Conservation (phyloP, 345 rosid genomes). For the Luvunga scandens region DNA sequence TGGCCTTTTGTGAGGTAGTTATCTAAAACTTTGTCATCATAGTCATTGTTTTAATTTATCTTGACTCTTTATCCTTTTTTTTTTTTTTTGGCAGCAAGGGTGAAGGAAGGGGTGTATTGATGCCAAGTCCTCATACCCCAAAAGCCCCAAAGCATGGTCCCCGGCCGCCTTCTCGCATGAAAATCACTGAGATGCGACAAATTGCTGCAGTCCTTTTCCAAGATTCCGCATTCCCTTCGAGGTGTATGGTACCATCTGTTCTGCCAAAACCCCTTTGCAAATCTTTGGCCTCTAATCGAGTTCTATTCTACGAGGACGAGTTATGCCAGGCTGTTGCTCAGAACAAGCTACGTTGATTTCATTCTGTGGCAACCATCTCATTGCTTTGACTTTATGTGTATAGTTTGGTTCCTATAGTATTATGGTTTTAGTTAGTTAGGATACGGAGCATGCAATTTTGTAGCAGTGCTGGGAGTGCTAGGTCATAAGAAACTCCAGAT, state of each 20-base stretch:
- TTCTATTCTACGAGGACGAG: conserved; percentile 87
- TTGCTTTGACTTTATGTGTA: conserved; percentile 35
- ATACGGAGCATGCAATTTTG: conserved; percentile 59
- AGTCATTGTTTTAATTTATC: not conserved
- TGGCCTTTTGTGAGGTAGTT: conserved; percentile 78
- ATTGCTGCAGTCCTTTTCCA: conserved; percentile 90
- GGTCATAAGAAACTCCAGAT: conserved; percentile 29
- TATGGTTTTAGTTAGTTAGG: conserved; percentile 40
- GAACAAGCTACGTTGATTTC: conserved; percentile 34
- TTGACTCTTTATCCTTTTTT: not conserved
- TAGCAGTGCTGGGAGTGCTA: conserved; percentile 41
- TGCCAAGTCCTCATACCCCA: conserved; percentile 71
- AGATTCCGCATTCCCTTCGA: conserved; percentile 67
- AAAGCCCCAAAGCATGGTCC: conserved; percentile 96
- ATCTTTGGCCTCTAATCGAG: conserved; percentile 72
- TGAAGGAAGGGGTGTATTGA: conserved; percentile 45
- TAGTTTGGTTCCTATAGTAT: conserved; percentile 42
- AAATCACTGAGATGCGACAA: conserved; percentile 73
- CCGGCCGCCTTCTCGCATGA: conserved; percentile 73
- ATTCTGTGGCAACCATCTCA: not conserved
- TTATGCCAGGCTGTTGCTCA: conserved; percentile 93
- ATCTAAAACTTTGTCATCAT: conserved; percentile 5
- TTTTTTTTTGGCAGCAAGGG: conserved; percentile 44
- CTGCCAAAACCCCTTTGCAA: conserved; percentile 73
- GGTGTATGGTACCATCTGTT: conserved; percentile 80